Base-by-base conservation (phyloP, 2,329 filamentous ascomycete species). In the Sordariomycetes sp. region DNA sequence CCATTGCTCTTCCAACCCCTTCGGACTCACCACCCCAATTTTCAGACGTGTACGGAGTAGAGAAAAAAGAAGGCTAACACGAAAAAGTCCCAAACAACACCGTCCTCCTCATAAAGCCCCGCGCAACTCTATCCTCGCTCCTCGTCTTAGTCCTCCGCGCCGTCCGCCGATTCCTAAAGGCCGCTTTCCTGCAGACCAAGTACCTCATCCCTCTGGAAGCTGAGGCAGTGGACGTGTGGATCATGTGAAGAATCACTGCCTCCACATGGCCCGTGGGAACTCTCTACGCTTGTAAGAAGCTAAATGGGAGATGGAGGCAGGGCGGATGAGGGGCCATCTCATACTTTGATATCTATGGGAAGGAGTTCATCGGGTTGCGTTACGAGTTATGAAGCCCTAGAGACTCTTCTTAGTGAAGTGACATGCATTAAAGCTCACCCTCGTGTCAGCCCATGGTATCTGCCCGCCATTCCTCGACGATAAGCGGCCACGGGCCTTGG, bases 161-260 rank as follows among this genome's bases (percentile, higher is more conserved):
- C 1, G 22, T 42, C 10, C 22, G 39, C 1, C 45, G 32, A 10
- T 12, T 35, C 24, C 54, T 56, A 17, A 35, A 48, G 7, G 32
- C 15, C 28, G 22, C 50, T 17, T 51, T 56, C 28, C 25, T 56
- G 10, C 54, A 56, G 42, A 42, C 54, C n/a, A 56, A 50, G 28
- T 56, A 50, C 34, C 54, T 56, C 10, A 34, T 56, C 15, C 54
- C 54, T 10, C 15, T 51, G n/a, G 54, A 56, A 24, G 54, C 54
- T 13, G 42, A 56, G 42, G 54, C 54, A 3, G 54, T 51, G 17
- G 24, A 50, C 5, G 45, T 45, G 22, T 56, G 54, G 54, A 35
- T 56, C 20, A 48, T 56, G 34, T 52, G 32, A 20, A 20, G n/a
- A n/a, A 50, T 10, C 20, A n/a, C 20, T 24, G 2, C 45, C 20